Percentiles rank a stretch among this genome's conserved stretches.
phyloP scores from a whole-genome alignment of 116 monocot genomes.

The Cymodocea nodosa region DNA sequence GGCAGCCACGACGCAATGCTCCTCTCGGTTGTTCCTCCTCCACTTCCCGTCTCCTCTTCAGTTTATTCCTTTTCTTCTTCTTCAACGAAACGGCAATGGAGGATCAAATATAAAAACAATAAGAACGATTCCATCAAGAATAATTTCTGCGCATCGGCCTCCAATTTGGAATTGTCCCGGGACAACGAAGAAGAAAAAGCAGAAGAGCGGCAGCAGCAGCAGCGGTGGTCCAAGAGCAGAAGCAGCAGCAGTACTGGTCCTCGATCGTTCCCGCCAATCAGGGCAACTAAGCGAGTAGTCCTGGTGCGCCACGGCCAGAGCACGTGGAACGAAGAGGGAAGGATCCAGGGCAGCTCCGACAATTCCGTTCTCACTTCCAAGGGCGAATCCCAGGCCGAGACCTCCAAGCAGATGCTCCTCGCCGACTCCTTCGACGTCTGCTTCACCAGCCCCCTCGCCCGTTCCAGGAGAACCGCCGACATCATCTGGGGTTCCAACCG shows the following conservation, averaged over 20 bases:
- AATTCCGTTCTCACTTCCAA: constrained; percentile 72
- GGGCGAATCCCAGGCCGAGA: constrained; percentile 86
- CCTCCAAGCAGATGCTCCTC: constrained; percentile 76
- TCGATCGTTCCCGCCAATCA: neutral
- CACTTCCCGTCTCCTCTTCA: no score
- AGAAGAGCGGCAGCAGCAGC: no score
- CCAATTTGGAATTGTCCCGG: no score
- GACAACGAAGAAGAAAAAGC: no score
- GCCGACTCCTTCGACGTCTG: constrained; percentile 83
- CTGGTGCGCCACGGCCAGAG: constrained; percentile 94
- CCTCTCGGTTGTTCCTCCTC: no score
- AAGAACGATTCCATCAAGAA: no score
- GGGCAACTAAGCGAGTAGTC: constrained; percentile 63
- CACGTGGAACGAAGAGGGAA: constrained; percentile 96
- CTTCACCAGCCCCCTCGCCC: constrained; percentile 77
- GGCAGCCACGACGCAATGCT: no score
- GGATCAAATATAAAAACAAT: no score
- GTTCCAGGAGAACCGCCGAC: constrained; percentile 81
- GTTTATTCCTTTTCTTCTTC: no score
- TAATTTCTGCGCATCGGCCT: no score
- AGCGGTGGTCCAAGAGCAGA: neutral
- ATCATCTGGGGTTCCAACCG: constrained; percentile 64
- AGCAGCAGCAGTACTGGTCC: neutral
- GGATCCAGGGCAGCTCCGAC: constrained; percentile 96
- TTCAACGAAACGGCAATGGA: no score